Percentiles rank a stretch among this genome's conserved stretches.
These are phyloP conservation scores for Scenedesmus sp. DNA, from an alignment of 163 green algal genomes.

Conservation along the genomic window DNA sequence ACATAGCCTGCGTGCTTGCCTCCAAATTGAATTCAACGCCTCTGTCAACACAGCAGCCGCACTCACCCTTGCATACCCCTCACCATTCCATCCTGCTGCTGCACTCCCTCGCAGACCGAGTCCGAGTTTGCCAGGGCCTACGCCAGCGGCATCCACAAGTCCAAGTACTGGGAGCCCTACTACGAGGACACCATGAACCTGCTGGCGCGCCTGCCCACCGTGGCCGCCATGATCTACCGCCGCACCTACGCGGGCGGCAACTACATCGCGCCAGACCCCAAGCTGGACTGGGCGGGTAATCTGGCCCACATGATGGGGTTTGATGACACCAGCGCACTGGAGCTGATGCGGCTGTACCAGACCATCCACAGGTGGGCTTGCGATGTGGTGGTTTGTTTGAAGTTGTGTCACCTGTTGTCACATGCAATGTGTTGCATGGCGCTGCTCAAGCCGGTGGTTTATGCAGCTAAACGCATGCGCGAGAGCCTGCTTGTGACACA, in stretches of 20 bases:
- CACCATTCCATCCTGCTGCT: background rate
- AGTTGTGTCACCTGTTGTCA: no score
- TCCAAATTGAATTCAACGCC: no score
- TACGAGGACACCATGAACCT: conserved; percentile 97
- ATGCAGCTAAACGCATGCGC: no score
- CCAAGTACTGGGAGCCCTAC: conserved; percentile 93
- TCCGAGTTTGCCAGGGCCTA: conserved; percentile 93
- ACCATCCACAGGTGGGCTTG: conserved; percentile 93
- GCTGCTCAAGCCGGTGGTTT: no score
- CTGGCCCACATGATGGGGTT: conserved; percentile 97
- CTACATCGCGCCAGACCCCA: conserved; percentile 78
- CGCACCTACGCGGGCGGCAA: conserved; percentile 84
- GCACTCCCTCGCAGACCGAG: conserved; percentile 70
- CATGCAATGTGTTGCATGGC: no score
- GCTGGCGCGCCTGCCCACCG: conserved; percentile 93
- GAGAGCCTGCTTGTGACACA: background rate
- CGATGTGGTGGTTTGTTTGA: no score
- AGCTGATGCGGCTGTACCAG: conserved; percentile 98
- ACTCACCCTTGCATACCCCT: background rate
- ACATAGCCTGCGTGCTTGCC: no score
- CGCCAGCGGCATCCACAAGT: conserved; percentile 90
- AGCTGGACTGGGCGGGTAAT: conserved; percentile 95
- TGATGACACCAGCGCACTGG: conserved; percentile 74
- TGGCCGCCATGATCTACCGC: conserved; percentile 90
- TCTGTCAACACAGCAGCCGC: no score